These are phyloP conservation scores for Pleurotus pulmonarius DNA, from an alignment of 768 basidiomycete species.

Conservation along the genomic window DNA sequence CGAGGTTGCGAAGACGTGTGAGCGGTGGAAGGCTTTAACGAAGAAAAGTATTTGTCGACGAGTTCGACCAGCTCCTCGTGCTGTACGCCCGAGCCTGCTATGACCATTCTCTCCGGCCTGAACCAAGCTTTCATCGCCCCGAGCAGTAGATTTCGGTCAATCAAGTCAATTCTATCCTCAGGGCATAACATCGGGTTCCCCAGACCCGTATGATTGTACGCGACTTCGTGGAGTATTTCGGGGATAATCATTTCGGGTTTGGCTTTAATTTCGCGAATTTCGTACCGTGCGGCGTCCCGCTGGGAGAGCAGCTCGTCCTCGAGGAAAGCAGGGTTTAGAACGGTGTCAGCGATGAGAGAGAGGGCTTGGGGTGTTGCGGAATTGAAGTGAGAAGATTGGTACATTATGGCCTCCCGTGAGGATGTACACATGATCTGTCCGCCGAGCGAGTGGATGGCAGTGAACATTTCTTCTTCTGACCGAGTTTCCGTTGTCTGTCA, in stretches of 20 bases:
- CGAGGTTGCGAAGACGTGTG: conserved; percentile 26
- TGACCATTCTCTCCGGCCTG: conserved; percentile 89
- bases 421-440: conserved; percentile 91
- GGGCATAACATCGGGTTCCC: conserved; percentile 93
- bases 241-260: conserved; percentile 95
- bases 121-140: conserved; percentile 80
- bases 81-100: conserved; percentile 90
- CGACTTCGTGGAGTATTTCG: conserved; percentile 84
- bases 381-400: conserved; percentile 94
- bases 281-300: conserved; percentile 85
- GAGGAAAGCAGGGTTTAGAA: conserved; percentile 71
- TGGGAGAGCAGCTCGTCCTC: conserved; percentile 80
- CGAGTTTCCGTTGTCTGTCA: conserved; percentile 70
- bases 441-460: conserved; percentile 78
- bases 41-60: conserved; percentile 79
- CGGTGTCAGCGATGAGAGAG: conserved; percentile 88
- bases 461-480: conserved; percentile 74
- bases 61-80: conserved; percentile 89
- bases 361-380: conserved; percentile 77
- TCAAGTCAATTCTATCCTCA: conserved; percentile 68
- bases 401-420: conserved; percentile 93
- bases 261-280: conserved; percentile 78
- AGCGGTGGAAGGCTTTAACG: conserved; percentile 40
- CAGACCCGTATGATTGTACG: conserved; percentile 71
- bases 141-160: conserved; percentile 60